These are phyloP conservation scores for Entomortierella beljakovae DNA, from an alignment of 192 early-diverging fungal genomes.

Conservation along the genomic window DNA sequence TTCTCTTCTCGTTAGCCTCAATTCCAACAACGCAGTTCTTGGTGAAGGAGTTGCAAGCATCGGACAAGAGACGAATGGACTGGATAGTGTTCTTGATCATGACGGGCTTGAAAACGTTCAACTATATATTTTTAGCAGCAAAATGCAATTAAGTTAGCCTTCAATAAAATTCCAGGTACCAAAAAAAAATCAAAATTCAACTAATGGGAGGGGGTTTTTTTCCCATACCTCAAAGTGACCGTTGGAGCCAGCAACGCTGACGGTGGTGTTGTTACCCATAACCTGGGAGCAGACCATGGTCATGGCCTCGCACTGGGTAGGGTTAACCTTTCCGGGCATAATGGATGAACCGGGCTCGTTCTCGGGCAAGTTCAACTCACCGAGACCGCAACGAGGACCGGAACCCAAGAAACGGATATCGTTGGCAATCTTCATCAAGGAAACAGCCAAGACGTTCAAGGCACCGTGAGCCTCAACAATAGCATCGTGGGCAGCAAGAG, in stretches of 20 bases:
- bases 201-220: neutral
- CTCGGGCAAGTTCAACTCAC: conserved; percentile 95
- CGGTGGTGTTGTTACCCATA: conserved; percentile 97
- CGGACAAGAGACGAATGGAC: conserved; percentile 88
- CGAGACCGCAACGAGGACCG: conserved; percentile 97
- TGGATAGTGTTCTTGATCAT: conserved; percentile 98
- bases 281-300: conserved; percentile 99
- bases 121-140: conserved; percentile 49
- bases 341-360: conserved; percentile 99
- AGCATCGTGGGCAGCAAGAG: conserved; percentile 98
- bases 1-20: conserved; percentile 91
- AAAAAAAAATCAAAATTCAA: conserved; percentile 18
- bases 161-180: too few species aligned
- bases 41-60: conserved; percentile 93
- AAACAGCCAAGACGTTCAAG: conserved; percentile 94
- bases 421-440: conserved; percentile 99
- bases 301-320: conserved; percentile 99
- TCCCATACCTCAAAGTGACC: conserved; percentile 92
- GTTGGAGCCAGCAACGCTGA: conserved; percentile 93
- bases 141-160: too few species aligned
- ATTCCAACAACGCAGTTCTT: conserved; percentile 97
- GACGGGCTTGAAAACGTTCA: conserved; percentile 99
- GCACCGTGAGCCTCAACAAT: conserved; percentile 96
- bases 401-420: conserved; percentile 92
- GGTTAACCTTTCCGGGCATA: conserved; percentile 99